Evolutionary conservation across 768 basidiomycete genomes (phyloP).

Genomic region (Pseudohyphozyma bogoriensis): DNA sequence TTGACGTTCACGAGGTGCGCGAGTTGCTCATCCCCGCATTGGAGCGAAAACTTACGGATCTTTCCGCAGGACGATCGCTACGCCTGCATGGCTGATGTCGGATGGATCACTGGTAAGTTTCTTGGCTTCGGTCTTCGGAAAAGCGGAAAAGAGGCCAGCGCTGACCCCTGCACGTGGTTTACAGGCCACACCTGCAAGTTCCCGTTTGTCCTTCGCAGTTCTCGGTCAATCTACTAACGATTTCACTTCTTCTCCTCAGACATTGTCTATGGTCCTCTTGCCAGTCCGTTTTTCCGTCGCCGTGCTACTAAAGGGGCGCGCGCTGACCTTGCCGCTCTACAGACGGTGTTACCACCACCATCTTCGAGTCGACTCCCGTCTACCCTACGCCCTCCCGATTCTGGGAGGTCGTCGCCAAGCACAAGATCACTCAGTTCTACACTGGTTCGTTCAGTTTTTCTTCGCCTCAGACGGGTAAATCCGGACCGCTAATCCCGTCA

Average conservation of each 20-base stretch:
- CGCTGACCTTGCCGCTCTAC: not conserved
- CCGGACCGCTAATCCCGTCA: not conserved
- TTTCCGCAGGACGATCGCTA: conserved; percentile 60
- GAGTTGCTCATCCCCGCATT: too few relatives aligned
- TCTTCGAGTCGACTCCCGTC: conserved; percentile 94
- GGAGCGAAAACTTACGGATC: too few relatives aligned
- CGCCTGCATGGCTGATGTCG: conserved; percentile 97
- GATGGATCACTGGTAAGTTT: conserved; percentile 99
- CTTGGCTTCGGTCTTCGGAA: too few relatives aligned
- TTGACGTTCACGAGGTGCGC: conserved; percentile 71
- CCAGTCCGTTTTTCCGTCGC: conserved; percentile 27
- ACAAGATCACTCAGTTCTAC: conserved; percentile 93
- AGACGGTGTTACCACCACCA: conserved; percentile 45
- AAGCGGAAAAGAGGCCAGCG: not conserved
- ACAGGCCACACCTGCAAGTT: too few relatives aligned
- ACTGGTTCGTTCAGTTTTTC: conserved; percentile 32
- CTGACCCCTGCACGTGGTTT: not conserved
- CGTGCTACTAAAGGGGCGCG: not conserved
- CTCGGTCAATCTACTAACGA: too few relatives aligned
- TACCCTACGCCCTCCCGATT: conserved; percentile 94
- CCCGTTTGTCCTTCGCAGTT: not conserved
- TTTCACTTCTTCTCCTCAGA: too few relatives aligned
- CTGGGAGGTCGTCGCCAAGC: conserved; percentile 89
- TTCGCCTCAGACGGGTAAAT: conserved; percentile 4
- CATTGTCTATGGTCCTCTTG: conserved; percentile 89